phyloP scores from a whole-genome alignment of 495 filamentous ascomycete genomes.

The Cercophora sp. region DNA sequence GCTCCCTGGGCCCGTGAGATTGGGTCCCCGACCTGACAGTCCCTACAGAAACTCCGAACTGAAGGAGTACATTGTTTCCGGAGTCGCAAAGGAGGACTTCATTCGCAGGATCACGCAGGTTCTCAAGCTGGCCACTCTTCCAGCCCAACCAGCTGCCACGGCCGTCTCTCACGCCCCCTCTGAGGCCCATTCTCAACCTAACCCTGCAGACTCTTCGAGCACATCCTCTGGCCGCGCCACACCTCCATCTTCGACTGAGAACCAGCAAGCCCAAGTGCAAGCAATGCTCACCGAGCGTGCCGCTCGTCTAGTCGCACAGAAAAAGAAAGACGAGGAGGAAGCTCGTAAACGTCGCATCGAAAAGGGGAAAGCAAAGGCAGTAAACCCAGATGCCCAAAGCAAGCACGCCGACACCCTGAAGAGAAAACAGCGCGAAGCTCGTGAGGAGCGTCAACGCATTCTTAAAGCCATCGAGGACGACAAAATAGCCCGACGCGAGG shows the following conservation, averaged over 20 bases:
- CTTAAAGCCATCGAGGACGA: conserved; percentile 63
- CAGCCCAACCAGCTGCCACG: not conserved
- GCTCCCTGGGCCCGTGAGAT: conserved; percentile 13
- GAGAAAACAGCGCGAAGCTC: conserved; percentile 50
- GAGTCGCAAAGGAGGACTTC: conserved; percentile 57
- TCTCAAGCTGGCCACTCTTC: no score
- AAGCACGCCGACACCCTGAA: conserved; percentile 48
- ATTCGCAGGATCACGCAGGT: conserved; percentile 42
- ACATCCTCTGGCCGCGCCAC: conserved; percentile 12
- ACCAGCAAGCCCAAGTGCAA: conserved; percentile 20
- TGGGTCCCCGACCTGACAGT: not conserved
- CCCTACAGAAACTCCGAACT: conserved; percentile 52
- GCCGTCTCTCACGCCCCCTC: not conserved
- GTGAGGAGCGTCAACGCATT: conserved; percentile 58
- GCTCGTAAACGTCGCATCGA: conserved; percentile 22
- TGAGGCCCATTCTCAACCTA: not conserved
- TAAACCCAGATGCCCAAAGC: conserved; percentile 28
- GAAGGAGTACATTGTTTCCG: conserved; percentile 61
- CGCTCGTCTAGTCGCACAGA: conserved; percentile 23
- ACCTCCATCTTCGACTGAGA: conserved; percentile 15
- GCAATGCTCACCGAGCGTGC: conserved; percentile 26
- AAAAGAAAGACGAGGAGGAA: conserved; percentile 29
- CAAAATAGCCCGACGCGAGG: conserved; percentile 56
- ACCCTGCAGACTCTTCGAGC: not conserved
- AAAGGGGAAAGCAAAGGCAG: conserved; percentile 32